Percentiles rank a stretch among this genome's conserved stretches.
Conservation (phyloP, 306 rosid genomes). For the Elaeagnus macrophylla region DNA sequence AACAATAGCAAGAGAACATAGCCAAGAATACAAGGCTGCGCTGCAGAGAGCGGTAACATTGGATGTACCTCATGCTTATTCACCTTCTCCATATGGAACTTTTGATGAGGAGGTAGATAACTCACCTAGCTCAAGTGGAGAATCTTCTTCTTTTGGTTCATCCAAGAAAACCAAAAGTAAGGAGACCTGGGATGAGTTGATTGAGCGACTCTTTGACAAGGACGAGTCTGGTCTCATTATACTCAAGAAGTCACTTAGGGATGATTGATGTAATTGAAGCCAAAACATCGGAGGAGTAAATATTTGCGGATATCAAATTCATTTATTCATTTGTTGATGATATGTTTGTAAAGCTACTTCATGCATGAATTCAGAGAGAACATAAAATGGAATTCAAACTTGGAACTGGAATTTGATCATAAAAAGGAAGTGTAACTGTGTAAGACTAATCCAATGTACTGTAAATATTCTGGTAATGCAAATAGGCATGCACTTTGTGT, state of each 20-base stretch:
- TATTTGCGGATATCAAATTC: too few relatives aligned
- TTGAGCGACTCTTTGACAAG: constrained; percentile 44
- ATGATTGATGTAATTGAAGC: constrained; percentile 16
- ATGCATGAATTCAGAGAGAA: too few relatives aligned
- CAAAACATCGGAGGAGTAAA: too few relatives aligned
- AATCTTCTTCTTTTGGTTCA: constrained; percentile 43
- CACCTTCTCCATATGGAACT: constrained; percentile 69
- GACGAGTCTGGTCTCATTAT: constrained; percentile 41
- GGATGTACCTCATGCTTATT: constrained; percentile 67
- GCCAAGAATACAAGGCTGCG: constrained; percentile 69
- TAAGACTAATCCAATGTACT: too few relatives aligned
- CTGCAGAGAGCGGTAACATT: constrained; percentile 77
- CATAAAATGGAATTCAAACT: too few relatives aligned
- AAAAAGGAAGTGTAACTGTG: too few relatives aligned
- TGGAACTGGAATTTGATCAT: too few relatives aligned
- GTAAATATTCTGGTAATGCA: too few relatives aligned
- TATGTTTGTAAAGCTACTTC: too few relatives aligned
- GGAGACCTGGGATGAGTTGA: constrained; percentile 55
- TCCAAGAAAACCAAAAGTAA: constrained; percentile 28
- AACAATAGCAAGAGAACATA: constrained; percentile 52
- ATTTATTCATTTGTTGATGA: too few relatives aligned
- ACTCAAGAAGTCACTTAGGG: constrained; percentile 31
- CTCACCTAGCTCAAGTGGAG: constrained; percentile 35
- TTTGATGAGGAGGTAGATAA: constrained; percentile 40
- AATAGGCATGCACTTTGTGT: too few relatives aligned